Percentiles rank a stretch among this genome's conserved stretches.
Conservation (phyloP, 225 moss, liverwort and hornwort genomes). For the Takakia lepidozioides region DNA sequence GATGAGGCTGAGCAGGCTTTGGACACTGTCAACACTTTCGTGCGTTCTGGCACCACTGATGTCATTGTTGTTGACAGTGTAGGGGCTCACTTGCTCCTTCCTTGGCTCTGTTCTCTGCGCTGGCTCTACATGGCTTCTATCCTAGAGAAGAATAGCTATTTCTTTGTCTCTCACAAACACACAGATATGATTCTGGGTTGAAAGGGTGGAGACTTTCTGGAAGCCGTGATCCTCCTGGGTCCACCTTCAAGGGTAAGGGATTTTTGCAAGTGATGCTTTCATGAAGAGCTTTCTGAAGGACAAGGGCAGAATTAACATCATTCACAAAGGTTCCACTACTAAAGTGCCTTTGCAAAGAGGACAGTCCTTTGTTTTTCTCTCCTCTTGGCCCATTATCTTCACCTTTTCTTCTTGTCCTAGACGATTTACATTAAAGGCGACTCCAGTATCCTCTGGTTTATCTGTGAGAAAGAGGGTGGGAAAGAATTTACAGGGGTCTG, state of each 20-base stretch:
- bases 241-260: background rate
- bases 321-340: no score
- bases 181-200: background rate
- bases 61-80: constrained; percentile 88
- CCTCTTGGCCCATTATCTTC: no score
- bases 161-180: background rate
- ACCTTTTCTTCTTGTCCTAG: no score
- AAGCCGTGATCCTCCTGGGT: background rate
- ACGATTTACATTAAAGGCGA: no score
- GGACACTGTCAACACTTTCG: constrained; percentile 70
- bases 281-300: no score
- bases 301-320: no score
- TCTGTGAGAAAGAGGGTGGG: background rate
- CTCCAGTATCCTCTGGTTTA: background rate
- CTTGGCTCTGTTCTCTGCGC: constrained; percentile 7
- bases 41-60: constrained; percentile 52
- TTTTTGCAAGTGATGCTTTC: no score
- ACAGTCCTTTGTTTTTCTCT: no score
- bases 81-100: constrained; percentile 17
- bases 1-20: constrained; percentile 75
- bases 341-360: no score
- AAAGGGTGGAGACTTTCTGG: background rate
- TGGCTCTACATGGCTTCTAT: background rate
- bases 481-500: background rate
- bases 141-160: background rate